Evolutionary conservation across 2,329 filamentous ascomycete genomes (phyloP).

Genomic region (Neonectria sp.): DNA sequence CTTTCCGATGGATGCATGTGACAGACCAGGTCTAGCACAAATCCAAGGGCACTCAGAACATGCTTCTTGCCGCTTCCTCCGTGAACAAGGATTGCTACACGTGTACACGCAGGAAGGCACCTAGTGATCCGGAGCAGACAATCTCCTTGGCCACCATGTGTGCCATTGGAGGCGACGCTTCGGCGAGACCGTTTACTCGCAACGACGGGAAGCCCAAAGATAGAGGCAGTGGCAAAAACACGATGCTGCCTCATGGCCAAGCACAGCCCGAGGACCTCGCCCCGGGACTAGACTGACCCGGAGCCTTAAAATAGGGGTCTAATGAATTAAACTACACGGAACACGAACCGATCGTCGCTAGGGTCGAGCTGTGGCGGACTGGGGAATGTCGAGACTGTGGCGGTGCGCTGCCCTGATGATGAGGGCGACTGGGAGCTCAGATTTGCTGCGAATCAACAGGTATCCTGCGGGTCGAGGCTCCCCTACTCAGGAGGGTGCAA

Average conservation of each 20-base stretch:
- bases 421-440: neutral
- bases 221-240: slow-evolving; percentile 23
- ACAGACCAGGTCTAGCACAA: neutral
- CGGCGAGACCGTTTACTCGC: neutral
- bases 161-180: neutral
- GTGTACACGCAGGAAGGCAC: neutral
- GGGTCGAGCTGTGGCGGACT: slow-evolving; percentile 25
- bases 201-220: neutral
- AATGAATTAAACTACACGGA: neutral
- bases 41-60: neutral
- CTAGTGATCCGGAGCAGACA: neutral
- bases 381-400: slow-evolving; percentile 31
- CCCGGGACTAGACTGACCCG: slow-evolving; percentile 17
- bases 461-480: neutral
- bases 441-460: slow-evolving; percentile 5
- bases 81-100: neutral
- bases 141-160: neutral
- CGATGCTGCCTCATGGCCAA: slow-evolving; percentile 18
- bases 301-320: slow-evolving; percentile 31
- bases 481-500: slow-evolving; percentile 13
- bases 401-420: slow-evolving; percentile 21
- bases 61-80: neutral
- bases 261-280: slow-evolving; percentile 13
- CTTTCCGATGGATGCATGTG: neutral
- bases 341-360: slow-evolving; percentile 29